Evolutionary conservation across 441 rosid genomes (phyloP).

Genomic region (Rhodomyrtus psidioides): DNA sequence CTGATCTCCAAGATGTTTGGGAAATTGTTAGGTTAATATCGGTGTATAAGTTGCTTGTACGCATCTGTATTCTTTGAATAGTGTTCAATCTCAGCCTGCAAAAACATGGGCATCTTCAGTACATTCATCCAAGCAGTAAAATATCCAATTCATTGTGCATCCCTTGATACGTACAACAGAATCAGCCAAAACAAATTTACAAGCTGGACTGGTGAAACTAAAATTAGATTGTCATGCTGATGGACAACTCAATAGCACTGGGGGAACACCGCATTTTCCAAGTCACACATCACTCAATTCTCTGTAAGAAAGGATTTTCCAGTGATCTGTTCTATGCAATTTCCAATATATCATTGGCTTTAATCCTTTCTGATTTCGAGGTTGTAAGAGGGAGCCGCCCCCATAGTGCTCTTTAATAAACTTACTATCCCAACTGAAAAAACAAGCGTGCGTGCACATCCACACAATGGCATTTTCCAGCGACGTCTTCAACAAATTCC

Average conservation of each 20-base stretch:
- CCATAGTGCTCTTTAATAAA: not conserved
- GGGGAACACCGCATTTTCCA: not conserved
- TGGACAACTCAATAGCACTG: not conserved
- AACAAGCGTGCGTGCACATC: not conserved
- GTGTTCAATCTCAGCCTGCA: conserved; percentile 72
- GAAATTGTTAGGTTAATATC: conserved; percentile 27
- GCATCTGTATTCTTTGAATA: conserved; percentile 53
- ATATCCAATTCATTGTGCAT: not conserved
- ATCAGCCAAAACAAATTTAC: not conserved
- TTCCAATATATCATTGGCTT: not conserved
- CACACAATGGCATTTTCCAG: not conserved
- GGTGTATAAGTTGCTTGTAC: conserved; percentile 77
- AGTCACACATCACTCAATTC: not conserved
- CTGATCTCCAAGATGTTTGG: not conserved
- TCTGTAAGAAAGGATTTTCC: not conserved
- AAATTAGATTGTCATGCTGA: not conserved
- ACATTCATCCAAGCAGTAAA: not conserved
- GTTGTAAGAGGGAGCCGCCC: not conserved
- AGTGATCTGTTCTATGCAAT: not conserved
- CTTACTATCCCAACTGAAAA: not conserved
- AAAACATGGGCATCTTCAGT: not conserved
- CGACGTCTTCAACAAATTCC: not conserved
- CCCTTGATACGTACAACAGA: not conserved
- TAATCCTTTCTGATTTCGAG: not conserved
- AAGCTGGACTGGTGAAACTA: not conserved